A percentile compares a stretch with the other conserved stretches of the same genome.
Conservation (phyloP, 208 protist species). For the Wallacemonas sp. region DNA sequence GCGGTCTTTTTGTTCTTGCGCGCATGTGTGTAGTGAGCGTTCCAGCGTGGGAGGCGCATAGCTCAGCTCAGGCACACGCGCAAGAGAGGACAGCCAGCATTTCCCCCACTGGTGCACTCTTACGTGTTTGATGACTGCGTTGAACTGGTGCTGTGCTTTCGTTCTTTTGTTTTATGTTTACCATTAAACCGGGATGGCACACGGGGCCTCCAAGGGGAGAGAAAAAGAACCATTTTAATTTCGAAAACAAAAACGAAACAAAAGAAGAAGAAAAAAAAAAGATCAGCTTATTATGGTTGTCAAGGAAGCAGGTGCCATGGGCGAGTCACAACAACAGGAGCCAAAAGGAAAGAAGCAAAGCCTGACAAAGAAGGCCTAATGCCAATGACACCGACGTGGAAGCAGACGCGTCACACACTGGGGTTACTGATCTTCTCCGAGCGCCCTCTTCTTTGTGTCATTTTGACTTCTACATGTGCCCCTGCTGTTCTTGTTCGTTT, state of each 20-base stretch:
- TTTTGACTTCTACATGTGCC: no score
- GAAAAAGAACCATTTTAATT: not conserved
- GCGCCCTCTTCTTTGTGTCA: no score
- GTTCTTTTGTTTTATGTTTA: not conserved
- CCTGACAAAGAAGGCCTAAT: not conserved
- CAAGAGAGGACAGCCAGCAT: no score
- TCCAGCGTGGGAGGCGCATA: no score
- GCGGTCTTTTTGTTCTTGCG: no score
- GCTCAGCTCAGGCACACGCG: no score
- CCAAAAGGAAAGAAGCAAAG: slow-evolving; percentile 13
- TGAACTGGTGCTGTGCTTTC: no score
- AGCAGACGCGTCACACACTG: no score
- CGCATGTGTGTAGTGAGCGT: no score
- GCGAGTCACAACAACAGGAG: not conserved
- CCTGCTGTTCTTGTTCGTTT: not conserved
- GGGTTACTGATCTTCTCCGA: no score
- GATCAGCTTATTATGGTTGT: not conserved
- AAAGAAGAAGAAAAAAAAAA: slow-evolving; percentile 3
- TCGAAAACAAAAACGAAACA: slow-evolving; percentile 5
- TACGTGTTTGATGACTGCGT: no score
- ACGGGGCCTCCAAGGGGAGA: not conserved
- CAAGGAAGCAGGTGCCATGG: not conserved
- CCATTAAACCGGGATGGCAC: not conserved
- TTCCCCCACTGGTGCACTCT: no score
- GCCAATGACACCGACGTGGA: not conserved